A percentile compares a stretch with the other conserved stretches of the same genome.
Conservation (phyloP, 306 rosid species). For the Cucumis hystrix region DNA sequence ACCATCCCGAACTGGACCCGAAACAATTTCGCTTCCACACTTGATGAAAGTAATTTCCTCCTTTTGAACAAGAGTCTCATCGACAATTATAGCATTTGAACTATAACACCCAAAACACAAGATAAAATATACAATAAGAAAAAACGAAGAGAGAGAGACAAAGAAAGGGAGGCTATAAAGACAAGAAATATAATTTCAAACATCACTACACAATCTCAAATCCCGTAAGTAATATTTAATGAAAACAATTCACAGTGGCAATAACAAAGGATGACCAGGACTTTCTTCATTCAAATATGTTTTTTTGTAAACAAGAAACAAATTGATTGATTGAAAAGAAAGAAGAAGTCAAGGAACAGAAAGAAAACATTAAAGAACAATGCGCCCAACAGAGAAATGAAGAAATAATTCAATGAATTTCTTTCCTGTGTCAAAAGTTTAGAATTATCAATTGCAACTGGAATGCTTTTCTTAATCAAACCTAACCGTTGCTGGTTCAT, state of each 20-base stretch:
- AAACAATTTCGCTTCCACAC: conserved; percentile 59
- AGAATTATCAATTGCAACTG: not conserved
- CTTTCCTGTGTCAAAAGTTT: not conserved
- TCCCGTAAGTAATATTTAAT: not conserved
- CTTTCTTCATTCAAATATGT: not conserved
- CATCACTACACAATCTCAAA: not conserved
- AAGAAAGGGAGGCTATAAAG: not conserved
- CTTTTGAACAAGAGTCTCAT: conserved; percentile 32
- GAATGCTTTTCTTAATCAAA: no score
- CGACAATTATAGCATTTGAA: conserved; percentile 45
- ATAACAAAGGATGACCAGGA: not conserved
- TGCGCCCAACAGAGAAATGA: not conserved
- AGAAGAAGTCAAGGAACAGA: not conserved
- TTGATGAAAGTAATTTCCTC: conserved; percentile 33
- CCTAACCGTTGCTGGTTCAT: no score
- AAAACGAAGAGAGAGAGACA: not conserved
- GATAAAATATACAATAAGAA: not conserved
- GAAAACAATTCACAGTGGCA: not conserved
- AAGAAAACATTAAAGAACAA: not conserved
- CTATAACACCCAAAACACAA: conserved; percentile 18
- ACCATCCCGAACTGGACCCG: conserved; percentile 60
- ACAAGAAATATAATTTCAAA: not conserved
- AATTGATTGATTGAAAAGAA: not conserved
- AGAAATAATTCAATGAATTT: not conserved
- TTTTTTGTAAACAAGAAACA: not conserved